Evolutionary conservation across 352 stramenopile species (phyloP).

Genomic region (Globisporangium rhizosaccharum): DNA sequence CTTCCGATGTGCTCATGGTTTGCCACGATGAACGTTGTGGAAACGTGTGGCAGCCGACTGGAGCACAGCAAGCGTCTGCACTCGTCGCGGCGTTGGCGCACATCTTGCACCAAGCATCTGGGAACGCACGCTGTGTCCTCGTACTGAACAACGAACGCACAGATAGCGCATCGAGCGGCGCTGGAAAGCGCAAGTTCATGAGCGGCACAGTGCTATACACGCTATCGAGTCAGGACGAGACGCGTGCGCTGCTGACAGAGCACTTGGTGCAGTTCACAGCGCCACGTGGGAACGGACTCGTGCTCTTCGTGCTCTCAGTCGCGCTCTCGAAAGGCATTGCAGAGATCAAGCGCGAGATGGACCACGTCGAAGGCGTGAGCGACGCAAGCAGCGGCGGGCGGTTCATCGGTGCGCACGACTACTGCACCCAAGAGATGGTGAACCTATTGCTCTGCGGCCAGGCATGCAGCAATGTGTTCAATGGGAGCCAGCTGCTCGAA

Average conservation of each 20-base stretch:
- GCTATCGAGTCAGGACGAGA: conserved; percentile 27
- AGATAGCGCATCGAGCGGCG: neutral
- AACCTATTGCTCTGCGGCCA: conserved; percentile 93
- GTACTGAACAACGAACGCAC: conserved; percentile 31
- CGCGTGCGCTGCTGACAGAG: conserved; percentile 24
- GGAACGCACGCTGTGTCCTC: conserved; percentile 26
- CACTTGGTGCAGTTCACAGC: conserved; percentile 45
- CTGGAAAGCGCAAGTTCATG: conserved; percentile 45
- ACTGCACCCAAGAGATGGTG: conserved; percentile 94
- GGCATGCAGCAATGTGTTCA: conserved; percentile 93
- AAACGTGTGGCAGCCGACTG: conserved; percentile 33
- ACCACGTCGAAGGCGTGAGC: conserved; percentile 44
- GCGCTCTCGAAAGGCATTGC: conserved; percentile 57
- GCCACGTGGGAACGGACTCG: conserved; percentile 54
- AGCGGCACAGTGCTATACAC: conserved; percentile 28
- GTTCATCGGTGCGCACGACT: conserved; percentile 84
- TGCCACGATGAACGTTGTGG: neutral
- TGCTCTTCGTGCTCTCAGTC: conserved; percentile 66
- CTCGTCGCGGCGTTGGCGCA: conserved; percentile 47
- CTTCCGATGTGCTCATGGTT: neutral
- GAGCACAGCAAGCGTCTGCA: conserved; percentile 28
- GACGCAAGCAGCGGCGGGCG: conserved; percentile 29
- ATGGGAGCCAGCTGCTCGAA: conserved; percentile 84
- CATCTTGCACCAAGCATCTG: conserved; percentile 62
- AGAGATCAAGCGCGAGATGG: conserved; percentile 79